Conservation (phyloP, 1,284 basidiomycete genomes). For the Takashimella tepidaria region DNA sequence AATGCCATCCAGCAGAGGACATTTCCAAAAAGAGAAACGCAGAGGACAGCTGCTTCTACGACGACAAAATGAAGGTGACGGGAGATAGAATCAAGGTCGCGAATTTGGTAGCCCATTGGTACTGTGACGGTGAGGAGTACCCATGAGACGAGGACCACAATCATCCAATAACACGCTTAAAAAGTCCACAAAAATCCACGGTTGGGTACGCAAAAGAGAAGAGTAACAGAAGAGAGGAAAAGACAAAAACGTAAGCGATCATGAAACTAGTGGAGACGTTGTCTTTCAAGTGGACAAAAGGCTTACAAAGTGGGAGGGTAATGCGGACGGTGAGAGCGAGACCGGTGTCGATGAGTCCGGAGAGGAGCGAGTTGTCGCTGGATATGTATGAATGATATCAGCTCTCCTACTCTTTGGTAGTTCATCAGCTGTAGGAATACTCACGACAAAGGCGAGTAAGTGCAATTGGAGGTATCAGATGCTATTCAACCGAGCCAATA, state of each 20-base stretch:
- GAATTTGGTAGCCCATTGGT: constrained; percentile 29
- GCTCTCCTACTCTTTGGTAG: neutral
- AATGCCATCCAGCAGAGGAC: constrained; percentile 43
- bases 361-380: constrained; percentile 37
- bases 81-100: constrained; percentile 35
- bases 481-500: no score
- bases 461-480: constrained; percentile 38
- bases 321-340: constrained; percentile 37
- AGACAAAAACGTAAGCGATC: no score
- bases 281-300: no score
- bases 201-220: no score
- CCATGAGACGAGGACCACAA: constrained; percentile 37
- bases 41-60: constrained; percentile 37
- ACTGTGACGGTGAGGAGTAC: constrained; percentile 26
- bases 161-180: constrained; percentile 42
- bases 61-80: constrained; percentile 39
- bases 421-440: no score
- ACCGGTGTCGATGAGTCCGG: constrained; percentile 32
- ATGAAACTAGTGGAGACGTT: no score
- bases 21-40: constrained; percentile 39
- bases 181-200: no score
- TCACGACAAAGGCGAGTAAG: constrained; percentile 42
- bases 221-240: neutral
- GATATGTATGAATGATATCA: neutral
- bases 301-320: constrained; percentile 34